These are phyloP conservation scores for Suillus brevipes DNA, from an alignment of 768 basidiomycete genomes.

Conservation along the genomic window DNA sequence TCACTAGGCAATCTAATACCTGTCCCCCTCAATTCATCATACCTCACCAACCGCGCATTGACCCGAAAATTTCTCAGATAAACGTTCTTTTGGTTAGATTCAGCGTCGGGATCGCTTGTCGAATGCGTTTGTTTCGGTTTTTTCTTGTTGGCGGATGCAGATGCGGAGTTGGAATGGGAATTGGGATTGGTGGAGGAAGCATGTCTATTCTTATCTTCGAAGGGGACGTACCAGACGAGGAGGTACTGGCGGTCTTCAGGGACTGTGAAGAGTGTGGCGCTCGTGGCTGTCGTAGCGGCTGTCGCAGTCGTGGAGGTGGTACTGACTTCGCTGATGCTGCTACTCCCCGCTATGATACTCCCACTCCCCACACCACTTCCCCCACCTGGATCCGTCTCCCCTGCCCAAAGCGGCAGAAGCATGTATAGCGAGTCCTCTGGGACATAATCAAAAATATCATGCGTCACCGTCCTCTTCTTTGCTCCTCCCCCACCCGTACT, in stretches of 20 bases:
- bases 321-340: background rate
- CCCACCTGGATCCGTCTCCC: constrained; percentile 57
- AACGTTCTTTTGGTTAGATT: constrained; percentile 46
- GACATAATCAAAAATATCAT: constrained; percentile 58
- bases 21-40: constrained; percentile 69
- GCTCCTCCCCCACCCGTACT: constrained; percentile 2
- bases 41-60: constrained; percentile 70
- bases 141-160: constrained; percentile 26
- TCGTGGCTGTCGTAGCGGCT: constrained; percentile 15
- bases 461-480: constrained; percentile 21
- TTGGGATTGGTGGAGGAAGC: background rate
- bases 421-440: constrained; percentile 75
- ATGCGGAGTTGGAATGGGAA: background rate
- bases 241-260: constrained; percentile 65
- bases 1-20: constrained; percentile 73
- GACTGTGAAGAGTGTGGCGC: constrained; percentile 39
- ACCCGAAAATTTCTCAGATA: constrained; percentile 68
- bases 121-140: constrained; percentile 27
- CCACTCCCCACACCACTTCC: background rate
- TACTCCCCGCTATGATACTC: background rate
- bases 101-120: constrained; percentile 23
- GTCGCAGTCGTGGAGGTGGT: background rate
- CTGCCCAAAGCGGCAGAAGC: constrained; percentile 84
- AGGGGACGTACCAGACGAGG: constrained; percentile 77
- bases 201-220: constrained; percentile 32